Percentiles rank a stretch among this genome's conserved stretches.
These are phyloP conservation scores for Colletotrichum gloeosporioides DNA, from an alignment of 2,329 filamentous ascomycete genomes.

Conservation along the genomic window DNA sequence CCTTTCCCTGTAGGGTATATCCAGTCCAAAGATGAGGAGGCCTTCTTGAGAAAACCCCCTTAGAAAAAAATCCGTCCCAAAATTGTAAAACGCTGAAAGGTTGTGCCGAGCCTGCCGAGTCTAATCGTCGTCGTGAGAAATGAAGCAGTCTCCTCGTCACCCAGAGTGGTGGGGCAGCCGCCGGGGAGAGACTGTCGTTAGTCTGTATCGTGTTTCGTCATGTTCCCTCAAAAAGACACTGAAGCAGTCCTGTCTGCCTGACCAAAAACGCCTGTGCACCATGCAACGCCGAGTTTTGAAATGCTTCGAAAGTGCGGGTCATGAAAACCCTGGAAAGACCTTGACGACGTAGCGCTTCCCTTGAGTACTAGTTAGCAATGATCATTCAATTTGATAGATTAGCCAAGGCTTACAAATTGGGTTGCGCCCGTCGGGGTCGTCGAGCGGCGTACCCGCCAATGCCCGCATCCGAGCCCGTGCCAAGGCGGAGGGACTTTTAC, in stretches of 20 bases:
- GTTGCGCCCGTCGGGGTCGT: conserved; percentile 44
- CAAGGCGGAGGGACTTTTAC: conserved; percentile 48
- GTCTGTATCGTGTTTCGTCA: not conserved
- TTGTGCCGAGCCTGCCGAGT: not conserved
- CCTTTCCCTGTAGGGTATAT: conserved; percentile 16
- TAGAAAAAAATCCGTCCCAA: not conserved
- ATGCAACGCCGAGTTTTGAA: conserved; percentile 1
- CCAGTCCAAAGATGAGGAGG: conserved; percentile 9
- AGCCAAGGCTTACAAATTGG: conserved; percentile 42
- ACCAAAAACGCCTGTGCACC: conserved; percentile 16
- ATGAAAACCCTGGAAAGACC: conserved; percentile 45
- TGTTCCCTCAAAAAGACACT: not conserved
- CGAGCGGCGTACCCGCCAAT: conserved; percentile 48
- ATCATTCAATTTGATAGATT: not conserved
- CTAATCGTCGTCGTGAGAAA: conserved; percentile 1
- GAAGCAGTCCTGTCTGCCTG: conserved; percentile 7
- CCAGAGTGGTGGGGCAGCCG: not conserved
- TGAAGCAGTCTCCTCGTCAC: not conserved
- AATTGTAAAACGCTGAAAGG: not conserved
- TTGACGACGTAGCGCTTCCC: conserved; percentile 49
- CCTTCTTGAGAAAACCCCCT: not conserved
- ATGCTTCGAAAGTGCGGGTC: not conserved
- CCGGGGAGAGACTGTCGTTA: conserved; percentile 5
- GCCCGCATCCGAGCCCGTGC: conserved; percentile 48
- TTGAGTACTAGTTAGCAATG: conserved; percentile 20